Evolutionary conservation across 768 basidiomycete species (phyloP), one percentile per base, ranked within the genome.

Genomic region (Auricularia heimuer): DNA sequence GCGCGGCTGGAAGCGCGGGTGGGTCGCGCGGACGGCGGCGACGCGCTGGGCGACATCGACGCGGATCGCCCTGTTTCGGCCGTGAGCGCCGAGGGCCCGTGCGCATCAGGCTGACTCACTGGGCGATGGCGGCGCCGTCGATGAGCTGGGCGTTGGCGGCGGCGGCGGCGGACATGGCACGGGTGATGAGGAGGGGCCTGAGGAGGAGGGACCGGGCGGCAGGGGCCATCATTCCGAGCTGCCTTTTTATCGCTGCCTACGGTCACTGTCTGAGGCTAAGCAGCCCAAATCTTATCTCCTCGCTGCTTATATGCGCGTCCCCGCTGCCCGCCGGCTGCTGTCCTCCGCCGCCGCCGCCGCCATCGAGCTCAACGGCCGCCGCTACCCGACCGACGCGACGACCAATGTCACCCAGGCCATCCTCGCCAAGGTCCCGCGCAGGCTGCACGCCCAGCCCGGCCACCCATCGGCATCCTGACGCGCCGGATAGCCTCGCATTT

Each of bases 351-450:
- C 6, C 12, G 56, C 56, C 3, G 21, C 56, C 4, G 3, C 24
- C 34, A 34, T 66, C 36, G 62, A 64, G 16, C 82, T 90, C 66
- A 81, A 87, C 11, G 87, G 85, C n/a, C 73, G 80, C 58, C 74
- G 77, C n/a, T 91, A 94, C 76, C 80, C 83, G 2, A 81, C 79
- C n/a, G 97, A 99, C 78, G 75, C 78, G 36, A 81, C 78, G 74
- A 91, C 95, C 47, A 99, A 99, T 75, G 82, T 92, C 47, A 89
- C 94, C 1, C 83, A 90, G 29, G 80, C 92, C 33, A 94, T 99
- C 70, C 79, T 93, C 64, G 82, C 87, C 60, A 96, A 94, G 75
- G 77, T 96, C 45, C 81, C 86, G 10, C 79, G 86, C 16, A 83
- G 84, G 44, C 82, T 99, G 29, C 92, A 97, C 74, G 80, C 83